Evolutionary conservation across 495 filamentous ascomycete genomes (phyloP), one percentile per base, ranked within the genome.

Genomic region (Lasiosphaeriaceae sp.): DNA sequence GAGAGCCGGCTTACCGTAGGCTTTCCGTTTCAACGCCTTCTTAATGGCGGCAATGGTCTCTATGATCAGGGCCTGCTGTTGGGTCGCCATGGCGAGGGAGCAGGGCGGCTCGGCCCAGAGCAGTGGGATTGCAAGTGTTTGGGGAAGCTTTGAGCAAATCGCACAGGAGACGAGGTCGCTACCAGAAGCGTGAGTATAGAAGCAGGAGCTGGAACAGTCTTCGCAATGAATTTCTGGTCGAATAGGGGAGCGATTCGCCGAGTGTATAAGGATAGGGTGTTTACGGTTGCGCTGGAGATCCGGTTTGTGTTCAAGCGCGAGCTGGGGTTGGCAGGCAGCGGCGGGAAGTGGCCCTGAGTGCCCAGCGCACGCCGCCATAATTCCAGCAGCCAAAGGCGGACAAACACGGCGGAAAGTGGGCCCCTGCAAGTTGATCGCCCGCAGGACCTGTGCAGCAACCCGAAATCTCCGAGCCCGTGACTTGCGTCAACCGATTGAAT

Each of bases 41-140:
- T 51, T 52, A 1, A 69, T 57, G 20, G 61, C 61, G 55, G 61
- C 35, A 26, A 69, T 49, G 12, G 68, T 69, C 14, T 71, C 66
- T 56, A 65, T 59, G 31, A 69, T 55, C 29, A 67, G n/a, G 31
- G 66, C 66, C 23, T 69, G 64, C 52, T 71, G 68, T 53, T 66
- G 66, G 12, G 55, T 63, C 59, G 67, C 62, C 67, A 70, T 70
- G 9, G 22, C 57, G 63, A 17, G 39, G 19, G 24, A 23, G 34
- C 47, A 41, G 8, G 22, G 37, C 16, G 11, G 46, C 17, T 16
- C 14, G 29, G 26, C 26, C 26, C 26, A 54, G 37, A 0, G n/a
- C 19, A 6, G 23, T 22, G 17, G 16, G 41, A n/a, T 11, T 21
- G 5, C 21, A 46, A 19, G 1, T 5, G 31, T 12, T 31, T n/a